These are phyloP conservation scores for Zopfochytrium polystomum DNA, from an alignment of 371 early-diverging fungal genomes.

Conservation along the genomic window DNA sequence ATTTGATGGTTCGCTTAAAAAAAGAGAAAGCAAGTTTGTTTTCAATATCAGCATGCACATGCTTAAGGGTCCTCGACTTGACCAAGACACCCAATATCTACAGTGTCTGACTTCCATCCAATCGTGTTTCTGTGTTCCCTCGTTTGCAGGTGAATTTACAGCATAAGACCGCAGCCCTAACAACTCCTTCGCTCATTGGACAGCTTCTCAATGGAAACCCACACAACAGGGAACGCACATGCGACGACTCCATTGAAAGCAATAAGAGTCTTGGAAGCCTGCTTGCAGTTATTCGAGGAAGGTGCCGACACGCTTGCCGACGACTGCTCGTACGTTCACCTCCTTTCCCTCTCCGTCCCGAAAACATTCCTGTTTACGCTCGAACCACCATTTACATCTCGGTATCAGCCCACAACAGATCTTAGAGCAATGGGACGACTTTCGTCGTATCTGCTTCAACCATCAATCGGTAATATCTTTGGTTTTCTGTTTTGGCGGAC, in stretches of 20 bases:
- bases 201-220: too few relatives aligned
- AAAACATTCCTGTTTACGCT: too few relatives aligned
- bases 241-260: constrained; percentile 6
- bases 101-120: constrained; percentile 9
- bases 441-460: not conserved
- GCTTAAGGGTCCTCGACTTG: constrained; percentile 26
- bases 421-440: constrained; percentile 19
- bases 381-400: too few relatives aligned
- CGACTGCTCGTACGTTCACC: too few relatives aligned
- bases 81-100: constrained; percentile 24
- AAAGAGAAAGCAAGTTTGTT: constrained; percentile 10
- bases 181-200: too few relatives aligned
- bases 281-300: constrained; percentile 9
- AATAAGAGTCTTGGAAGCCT: constrained; percentile 5
- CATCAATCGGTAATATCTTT: constrained; percentile 17
- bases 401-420: constrained; percentile 7
- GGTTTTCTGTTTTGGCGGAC: not conserved
- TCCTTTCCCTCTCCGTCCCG: too few relatives aligned
- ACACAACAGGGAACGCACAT: too few relatives aligned
- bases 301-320: too few relatives aligned
- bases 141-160: constrained; percentile 22
- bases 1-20: not conserved
- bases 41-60: constrained; percentile 29
- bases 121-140: constrained; percentile 16
- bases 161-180: too few relatives aligned